Evolutionary conservation across 371 early-diverging fungal genomes (phyloP).

Genomic region (Umbelopsis sp.): DNA sequence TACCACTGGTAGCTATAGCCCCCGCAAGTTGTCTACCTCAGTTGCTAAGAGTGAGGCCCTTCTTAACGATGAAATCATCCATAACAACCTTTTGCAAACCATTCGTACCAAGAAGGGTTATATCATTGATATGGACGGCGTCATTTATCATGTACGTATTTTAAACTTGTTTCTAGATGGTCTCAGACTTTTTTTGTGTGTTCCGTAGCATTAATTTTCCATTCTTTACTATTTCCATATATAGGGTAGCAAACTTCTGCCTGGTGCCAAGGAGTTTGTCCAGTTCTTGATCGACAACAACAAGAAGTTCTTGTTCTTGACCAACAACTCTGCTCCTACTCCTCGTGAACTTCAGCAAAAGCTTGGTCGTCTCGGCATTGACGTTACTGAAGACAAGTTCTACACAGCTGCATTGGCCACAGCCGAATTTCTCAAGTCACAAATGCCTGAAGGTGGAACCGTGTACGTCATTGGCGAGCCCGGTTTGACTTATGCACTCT

Average conservation of each 20-base stretch:
- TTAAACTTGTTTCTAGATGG: background rate
- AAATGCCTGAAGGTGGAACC: constrained; percentile 65
- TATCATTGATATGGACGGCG: constrained; percentile 75
- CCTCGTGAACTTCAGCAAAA: constrained; percentile 69
- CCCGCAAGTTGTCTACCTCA: constrained; percentile 19
- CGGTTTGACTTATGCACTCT: constrained; percentile 67
- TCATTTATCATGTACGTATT: constrained; percentile 64
- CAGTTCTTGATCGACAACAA: constrained; percentile 60
- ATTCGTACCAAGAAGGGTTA: constrained; percentile 67
- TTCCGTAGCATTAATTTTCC: constrained; percentile 8
- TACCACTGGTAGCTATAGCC: constrained; percentile 9
- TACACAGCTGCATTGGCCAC: constrained; percentile 71
- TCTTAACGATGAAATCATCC: constrained; percentile 45
- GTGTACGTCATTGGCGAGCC: constrained; percentile 69
- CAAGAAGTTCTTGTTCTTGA: constrained; percentile 70
- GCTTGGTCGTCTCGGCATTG: constrained; percentile 62
- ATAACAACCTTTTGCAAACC: constrained; percentile 51
- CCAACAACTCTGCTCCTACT: constrained; percentile 73
- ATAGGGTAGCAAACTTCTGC: constrained; percentile 56
- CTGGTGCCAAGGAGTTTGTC: constrained; percentile 71
- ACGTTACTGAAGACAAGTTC: constrained; percentile 63
- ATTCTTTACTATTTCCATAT: constrained; percentile 8
- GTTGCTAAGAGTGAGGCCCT: constrained; percentile 42
- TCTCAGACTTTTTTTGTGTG: background rate
- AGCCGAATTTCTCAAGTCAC: constrained; percentile 63